Percentiles rank a stretch among this genome's conserved stretches.
phyloP scores from a whole-genome alignment of 1,139 yeast genomes.

The Blastobotrys capitulatus region DNA sequence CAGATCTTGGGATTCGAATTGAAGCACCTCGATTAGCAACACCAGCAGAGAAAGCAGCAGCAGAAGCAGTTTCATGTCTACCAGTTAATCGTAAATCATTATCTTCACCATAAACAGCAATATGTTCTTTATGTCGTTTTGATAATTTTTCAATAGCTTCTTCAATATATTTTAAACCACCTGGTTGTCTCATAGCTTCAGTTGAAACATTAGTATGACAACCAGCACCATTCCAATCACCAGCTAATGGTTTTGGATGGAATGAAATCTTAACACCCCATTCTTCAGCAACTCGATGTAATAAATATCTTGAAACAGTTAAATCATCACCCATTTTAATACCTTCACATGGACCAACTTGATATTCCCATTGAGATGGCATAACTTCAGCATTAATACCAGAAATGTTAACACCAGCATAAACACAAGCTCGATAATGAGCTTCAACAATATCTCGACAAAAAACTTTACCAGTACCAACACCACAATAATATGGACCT shows the following conservation, averaged over 20 bases:
- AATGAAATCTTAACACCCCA: conserved; percentile 96
- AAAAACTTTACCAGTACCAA: conserved; percentile 96
- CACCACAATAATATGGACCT: conserved; percentile 99
- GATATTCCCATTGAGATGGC: conserved; percentile 99
- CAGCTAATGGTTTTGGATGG: conserved; percentile 95
- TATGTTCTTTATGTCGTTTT: conserved; percentile 95
- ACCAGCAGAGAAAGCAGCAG: conserved; percentile 87
- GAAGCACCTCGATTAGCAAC: conserved; percentile 99
- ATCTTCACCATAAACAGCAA: conserved; percentile 90
- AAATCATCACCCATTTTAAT: conserved; percentile 95
- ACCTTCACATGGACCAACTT: conserved; percentile 97
- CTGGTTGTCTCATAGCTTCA: conserved; percentile 81
- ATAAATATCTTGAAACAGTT: conserved; percentile 91
- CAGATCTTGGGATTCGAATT: conserved; percentile 96
- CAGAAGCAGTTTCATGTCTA: conserved; percentile 96
- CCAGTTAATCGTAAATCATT: conserved; percentile 95
- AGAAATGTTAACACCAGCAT: conserved; percentile 82
- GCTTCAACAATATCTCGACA: conserved; percentile 99
- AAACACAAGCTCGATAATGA: conserved; percentile 96
- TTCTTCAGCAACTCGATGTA: conserved; percentile 95
- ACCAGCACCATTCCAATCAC: conserved; percentile 99
- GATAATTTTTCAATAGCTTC: conserved; percentile 89
- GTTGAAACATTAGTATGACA: conserved; percentile 99
- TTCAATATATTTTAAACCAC: conserved; percentile 94
- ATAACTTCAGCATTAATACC: conserved; percentile 99